These are phyloP conservation scores for Schoenoplectus triqueter DNA, from an alignment of 202 grass and related monocot species.

Conservation along the genomic window DNA sequence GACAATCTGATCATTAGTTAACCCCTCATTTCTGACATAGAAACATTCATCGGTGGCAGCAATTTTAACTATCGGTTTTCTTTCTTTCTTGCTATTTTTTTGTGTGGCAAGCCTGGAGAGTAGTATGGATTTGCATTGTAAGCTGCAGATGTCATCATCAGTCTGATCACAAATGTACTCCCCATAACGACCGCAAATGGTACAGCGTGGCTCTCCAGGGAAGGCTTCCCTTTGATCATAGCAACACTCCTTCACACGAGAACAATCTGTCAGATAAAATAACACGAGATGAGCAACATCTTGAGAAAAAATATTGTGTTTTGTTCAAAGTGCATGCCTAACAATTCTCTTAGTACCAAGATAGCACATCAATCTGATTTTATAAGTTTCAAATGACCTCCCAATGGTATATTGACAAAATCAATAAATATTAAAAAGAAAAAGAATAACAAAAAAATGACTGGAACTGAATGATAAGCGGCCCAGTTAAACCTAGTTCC, in stretches of 20 bases:
- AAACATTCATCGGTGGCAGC: conserved; percentile 60
- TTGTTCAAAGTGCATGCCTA: not conserved
- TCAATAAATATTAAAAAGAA: not conserved
- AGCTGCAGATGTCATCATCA: conserved; percentile 53
- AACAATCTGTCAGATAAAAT: conserved; percentile 37
- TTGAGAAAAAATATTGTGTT: not conserved
- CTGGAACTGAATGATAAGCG: no score
- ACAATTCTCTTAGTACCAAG: not conserved
- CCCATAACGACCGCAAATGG: conserved; percentile 72
- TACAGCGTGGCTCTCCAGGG: conserved; percentile 51
- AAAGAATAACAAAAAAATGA: no score
- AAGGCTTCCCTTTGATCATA: conserved; percentile 54
- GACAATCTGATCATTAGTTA: conserved; percentile 39
- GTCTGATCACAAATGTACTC: conserved; percentile 87
- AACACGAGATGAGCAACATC: conserved; percentile 4
- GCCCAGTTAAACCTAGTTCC: no score
- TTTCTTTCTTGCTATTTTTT: conserved; percentile 41
- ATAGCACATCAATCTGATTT: not conserved
- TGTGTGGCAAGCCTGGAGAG: conserved; percentile 23
- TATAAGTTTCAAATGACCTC: conserved; percentile 14
- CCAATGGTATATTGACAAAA: not conserved
- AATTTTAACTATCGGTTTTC: conserved; percentile 37
- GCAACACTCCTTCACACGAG: conserved; percentile 50
- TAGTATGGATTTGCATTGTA: conserved; percentile 51
- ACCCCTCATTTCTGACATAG: conserved; percentile 41